phyloP scores from a whole-genome alignment of 176 grass and related monocot species.

The Canna indica region DNA sequence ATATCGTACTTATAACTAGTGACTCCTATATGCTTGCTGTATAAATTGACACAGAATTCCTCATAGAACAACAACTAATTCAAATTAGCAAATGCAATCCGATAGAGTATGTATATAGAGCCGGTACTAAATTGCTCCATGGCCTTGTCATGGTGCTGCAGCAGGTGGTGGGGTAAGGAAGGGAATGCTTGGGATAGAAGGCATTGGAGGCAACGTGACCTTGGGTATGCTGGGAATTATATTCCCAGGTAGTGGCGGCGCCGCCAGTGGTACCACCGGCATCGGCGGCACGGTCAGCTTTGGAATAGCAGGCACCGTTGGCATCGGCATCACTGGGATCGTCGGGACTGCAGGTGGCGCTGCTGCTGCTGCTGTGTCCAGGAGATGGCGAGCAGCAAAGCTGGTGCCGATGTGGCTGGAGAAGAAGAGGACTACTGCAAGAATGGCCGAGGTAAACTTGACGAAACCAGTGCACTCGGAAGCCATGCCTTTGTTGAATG shows the following conservation, averaged over 20 bases:
- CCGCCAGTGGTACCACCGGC: constrained; percentile 14
- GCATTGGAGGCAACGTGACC: constrained; percentile 8
- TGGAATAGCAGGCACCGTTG: constrained; percentile 15
- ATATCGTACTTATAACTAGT: too few species aligned
- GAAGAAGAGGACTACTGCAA: constrained; percentile 1
- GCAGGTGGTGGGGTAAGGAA: constrained; percentile 17
- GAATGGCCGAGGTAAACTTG: constrained; percentile 12
- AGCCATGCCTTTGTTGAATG: not conserved
- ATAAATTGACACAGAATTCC: too few species aligned
- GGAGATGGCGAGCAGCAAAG: constrained; percentile 33
- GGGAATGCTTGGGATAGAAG: constrained; percentile 13
- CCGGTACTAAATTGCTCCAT: too few species aligned
- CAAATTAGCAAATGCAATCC: too few species aligned
- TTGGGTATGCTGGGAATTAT: not conserved
- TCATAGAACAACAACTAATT: too few species aligned
- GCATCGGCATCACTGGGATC: constrained; percentile 5
- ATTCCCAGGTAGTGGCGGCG: constrained; percentile 4
- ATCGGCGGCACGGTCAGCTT: constrained; percentile 28
- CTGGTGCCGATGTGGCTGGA: constrained; percentile 2
- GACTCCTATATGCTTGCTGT: too few species aligned
- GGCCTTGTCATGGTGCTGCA: not conserved
- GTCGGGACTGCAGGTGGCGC: constrained; percentile 4
- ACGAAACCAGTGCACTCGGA: not conserved
- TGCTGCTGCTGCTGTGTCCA: constrained; percentile 1
- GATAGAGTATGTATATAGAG: too few species aligned